Evolutionary conservation across 768 basidiomycete species (phyloP).

Genomic region (Mycena crocata): DNA sequence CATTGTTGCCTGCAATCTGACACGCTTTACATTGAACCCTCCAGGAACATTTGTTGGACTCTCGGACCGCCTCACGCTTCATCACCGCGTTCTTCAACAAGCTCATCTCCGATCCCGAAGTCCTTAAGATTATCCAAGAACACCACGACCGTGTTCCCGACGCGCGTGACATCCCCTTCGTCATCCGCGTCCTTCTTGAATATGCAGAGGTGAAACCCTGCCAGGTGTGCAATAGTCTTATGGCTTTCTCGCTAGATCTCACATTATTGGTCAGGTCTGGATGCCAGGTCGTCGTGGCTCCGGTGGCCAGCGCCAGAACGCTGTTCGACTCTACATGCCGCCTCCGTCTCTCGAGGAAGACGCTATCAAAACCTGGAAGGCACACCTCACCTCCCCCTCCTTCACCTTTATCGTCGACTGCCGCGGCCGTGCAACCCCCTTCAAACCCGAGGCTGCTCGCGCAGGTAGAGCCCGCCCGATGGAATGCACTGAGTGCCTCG

Average conservation of each 20-base stretch:
- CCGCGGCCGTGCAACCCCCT: conserved; percentile 10
- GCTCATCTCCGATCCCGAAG: no score
- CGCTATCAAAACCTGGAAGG: conserved; percentile 13
- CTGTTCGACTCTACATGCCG: conserved; percentile 15
- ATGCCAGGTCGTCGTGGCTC: not conserved
- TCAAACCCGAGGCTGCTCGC: conserved; percentile 2
- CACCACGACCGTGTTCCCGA: no score
- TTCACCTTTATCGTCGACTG: conserved; percentile 18
- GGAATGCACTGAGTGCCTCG: conserved; percentile 19
- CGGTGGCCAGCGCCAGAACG: not conserved
- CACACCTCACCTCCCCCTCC: conserved; percentile 1
- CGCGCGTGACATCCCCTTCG: no score
- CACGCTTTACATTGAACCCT: not conserved
- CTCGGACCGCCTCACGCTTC: no score
- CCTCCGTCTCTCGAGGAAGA: not conserved
- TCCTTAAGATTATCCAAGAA: no score
- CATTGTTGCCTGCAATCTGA: not conserved
- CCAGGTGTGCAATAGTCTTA: no score
- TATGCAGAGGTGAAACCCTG: no score
- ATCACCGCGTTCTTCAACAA: no score
- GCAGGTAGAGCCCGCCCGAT: not conserved
- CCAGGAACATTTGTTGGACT: not conserved
- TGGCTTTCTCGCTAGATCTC: no score
- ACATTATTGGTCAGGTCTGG: no score
- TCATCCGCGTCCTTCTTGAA: no score